These are phyloP conservation scores for Vitis vinifera DNA, from an alignment of 164 flowering plant genomes.

Conservation along the genomic window DNA sequence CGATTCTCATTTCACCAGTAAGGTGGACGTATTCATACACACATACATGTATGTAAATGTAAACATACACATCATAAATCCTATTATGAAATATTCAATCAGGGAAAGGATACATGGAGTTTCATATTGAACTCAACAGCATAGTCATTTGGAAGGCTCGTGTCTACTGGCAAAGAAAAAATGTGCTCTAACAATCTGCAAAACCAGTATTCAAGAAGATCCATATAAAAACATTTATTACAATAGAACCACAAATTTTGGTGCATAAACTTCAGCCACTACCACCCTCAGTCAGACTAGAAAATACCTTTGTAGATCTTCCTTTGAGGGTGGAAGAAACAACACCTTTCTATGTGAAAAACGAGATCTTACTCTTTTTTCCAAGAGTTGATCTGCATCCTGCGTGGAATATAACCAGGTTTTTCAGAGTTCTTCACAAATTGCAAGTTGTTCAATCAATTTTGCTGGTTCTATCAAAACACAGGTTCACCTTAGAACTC, in stretches of 20 bases:
- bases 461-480: not conserved
- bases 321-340: constrained; percentile 82
- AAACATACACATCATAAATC: no score
- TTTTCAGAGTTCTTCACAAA: not conserved
- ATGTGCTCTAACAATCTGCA: constrained; percentile 73
- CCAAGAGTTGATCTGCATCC: constrained; percentile 99
- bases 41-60: no score
- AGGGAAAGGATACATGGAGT: constrained; percentile 67
- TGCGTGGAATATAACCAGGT: constrained; percentile 20
- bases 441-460: not conserved
- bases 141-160: constrained; percentile 56
- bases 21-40: no score
- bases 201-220: constrained; percentile 15
- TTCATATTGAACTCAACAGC: constrained; percentile 58
- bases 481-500: not conserved
- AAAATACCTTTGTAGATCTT: constrained; percentile 58
- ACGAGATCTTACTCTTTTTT: constrained; percentile 96
- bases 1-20: no score
- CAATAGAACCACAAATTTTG: not conserved
- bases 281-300: not conserved
- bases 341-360: constrained; percentile 94
- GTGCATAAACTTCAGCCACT: not conserved
- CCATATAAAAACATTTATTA: not conserved
- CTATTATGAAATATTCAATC: not conserved
- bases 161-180: constrained; percentile 65